Conservation (phyloP, 441 rosid species). For the Erodium moschatum region DNA sequence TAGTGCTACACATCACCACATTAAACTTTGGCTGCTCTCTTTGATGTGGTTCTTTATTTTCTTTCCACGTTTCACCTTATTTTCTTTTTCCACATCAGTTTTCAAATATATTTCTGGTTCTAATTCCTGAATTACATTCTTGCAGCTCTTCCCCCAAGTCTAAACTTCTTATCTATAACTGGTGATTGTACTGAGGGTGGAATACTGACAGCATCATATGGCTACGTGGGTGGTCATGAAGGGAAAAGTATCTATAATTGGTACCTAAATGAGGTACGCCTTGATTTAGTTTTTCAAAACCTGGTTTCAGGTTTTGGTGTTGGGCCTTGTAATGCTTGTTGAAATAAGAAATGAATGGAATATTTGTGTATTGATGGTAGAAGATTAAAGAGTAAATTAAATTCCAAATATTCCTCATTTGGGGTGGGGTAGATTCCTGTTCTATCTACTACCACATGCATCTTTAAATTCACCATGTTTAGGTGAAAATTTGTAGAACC, state of each 20-base stretch:
- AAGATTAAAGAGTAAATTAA: no score
- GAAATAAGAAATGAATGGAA: background rate
- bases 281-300: constrained; percentile 14
- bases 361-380: background rate
- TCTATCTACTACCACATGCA: background rate
- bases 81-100: constrained; percentile 4
- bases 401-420: constrained; percentile 6
- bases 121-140: constrained; percentile 17
- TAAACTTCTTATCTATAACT: constrained; percentile 86
- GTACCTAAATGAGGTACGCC: constrained; percentile 86
- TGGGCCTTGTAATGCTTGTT: background rate
- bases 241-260: constrained; percentile 83
- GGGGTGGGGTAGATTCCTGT: background rate
- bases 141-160: constrained; percentile 94
- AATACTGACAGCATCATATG: constrained; percentile 86
- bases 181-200: constrained; percentile 84
- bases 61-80: background rate
- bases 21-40: constrained; percentile 8
- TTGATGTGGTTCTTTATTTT: constrained; percentile 5
- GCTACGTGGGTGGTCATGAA: constrained; percentile 95
- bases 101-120: background rate
- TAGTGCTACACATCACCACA: background rate
- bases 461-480: background rate
- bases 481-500: background rate
- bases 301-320: background rate